phyloP scores from a whole-genome alignment of 2,329 filamentous ascomycete species.

The Bipolaris sorokiniana region DNA sequence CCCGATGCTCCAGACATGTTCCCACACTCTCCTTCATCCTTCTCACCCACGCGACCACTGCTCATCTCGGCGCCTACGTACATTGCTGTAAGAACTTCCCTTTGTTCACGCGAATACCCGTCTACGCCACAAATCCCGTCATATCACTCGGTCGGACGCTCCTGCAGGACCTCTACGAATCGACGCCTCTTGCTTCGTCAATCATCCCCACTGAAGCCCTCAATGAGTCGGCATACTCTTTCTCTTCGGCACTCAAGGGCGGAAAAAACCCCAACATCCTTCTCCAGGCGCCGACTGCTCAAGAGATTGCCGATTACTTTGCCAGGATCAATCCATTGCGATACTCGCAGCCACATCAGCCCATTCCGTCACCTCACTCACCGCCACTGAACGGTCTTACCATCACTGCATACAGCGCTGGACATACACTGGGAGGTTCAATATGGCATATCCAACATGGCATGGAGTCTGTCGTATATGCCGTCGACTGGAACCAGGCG shows the following conservation, averaged over 20 bases:
- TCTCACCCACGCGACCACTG: slow-evolving; percentile 88
- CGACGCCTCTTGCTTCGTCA: slow-evolving; percentile 84
- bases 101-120: slow-evolving; percentile 86
- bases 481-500: slow-evolving; percentile 98
- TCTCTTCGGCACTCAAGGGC: slow-evolving; percentile 60
- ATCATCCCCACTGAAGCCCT: slow-evolving; percentile 77
- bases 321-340: slow-evolving; percentile 89
- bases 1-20: slow-evolving; percentile 68
- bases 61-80: slow-evolving; percentile 90
- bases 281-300: slow-evolving; percentile 73
- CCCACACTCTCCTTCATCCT: slow-evolving; percentile 92
- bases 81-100: slow-evolving; percentile 98
- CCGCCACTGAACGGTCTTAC: slow-evolving; percentile 89
- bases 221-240: slow-evolving; percentile 64
- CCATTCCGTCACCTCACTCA: slow-evolving; percentile 83
- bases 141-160: slow-evolving; percentile 91
- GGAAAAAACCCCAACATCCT: slow-evolving; percentile 58
- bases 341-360: slow-evolving; percentile 95
- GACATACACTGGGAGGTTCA: slow-evolving; percentile 92
- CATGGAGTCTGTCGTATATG: slow-evolving; percentile 95
- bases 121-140: slow-evolving; percentile 93
- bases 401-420: slow-evolving; percentile 95
- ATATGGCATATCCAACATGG: slow-evolving; percentile 99
- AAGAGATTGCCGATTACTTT: slow-evolving; percentile 94
- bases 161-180: slow-evolving; percentile 89